Conservation (phyloP, 2,329 filamentous ascomycete genomes). For the Ilyonectria sp. region DNA sequence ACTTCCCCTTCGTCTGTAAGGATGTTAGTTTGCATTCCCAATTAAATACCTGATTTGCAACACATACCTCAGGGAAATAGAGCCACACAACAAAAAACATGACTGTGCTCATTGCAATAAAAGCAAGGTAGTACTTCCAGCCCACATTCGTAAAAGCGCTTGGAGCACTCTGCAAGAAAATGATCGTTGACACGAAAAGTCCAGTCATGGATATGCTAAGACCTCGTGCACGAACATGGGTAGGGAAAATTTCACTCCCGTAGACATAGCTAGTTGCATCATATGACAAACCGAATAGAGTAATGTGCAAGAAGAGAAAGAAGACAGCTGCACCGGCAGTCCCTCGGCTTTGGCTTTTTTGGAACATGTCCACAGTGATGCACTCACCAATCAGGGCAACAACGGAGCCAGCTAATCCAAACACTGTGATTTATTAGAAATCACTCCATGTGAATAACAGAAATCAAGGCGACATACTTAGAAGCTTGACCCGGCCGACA, state of each 20-base stretch:
- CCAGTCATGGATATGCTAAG: background rate
- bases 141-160: background rate
- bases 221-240: background rate
- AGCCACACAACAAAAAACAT: background rate
- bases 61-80: background rate
- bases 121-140: background rate
- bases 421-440: background rate
- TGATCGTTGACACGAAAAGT: background rate
- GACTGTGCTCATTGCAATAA: background rate
- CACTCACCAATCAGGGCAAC: constrained; percentile 3
- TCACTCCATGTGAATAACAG: too few species aligned
- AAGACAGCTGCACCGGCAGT: background rate
- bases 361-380: constrained; percentile 1
- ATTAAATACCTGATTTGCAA: too few species aligned
- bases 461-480: background rate
- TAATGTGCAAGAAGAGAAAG: constrained; percentile 11
- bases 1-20: too few species aligned
- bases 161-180: background rate
- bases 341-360: background rate
- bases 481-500: constrained; percentile 1
- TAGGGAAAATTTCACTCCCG: background rate
- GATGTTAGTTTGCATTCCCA: too few species aligned
- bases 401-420: constrained; percentile 3
- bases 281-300: background rate
- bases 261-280: background rate